Evolutionary conservation across 1,284 basidiomycete species (phyloP).

Genomic region (Mycena citricolor): DNA sequence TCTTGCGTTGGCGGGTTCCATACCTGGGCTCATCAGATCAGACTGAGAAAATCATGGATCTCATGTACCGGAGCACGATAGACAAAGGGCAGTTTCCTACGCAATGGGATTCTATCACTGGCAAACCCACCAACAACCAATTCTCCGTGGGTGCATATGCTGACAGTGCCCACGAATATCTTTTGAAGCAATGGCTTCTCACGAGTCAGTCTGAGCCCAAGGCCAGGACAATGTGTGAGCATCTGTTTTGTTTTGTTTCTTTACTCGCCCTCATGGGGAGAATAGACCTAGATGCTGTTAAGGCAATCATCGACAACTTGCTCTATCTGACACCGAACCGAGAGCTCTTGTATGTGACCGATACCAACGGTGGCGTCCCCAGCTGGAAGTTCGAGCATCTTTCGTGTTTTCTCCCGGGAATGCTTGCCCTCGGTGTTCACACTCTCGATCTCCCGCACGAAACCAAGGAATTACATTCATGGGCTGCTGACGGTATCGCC

Average conservation of each 20-base stretch:
- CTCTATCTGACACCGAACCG: constrained; percentile 63
- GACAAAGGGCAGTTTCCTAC: constrained; percentile 42
- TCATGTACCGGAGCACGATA: constrained; percentile 43
- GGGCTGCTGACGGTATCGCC: constrained; percentile 67
- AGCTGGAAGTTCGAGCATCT: constrained; percentile 67
- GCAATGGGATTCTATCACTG: constrained; percentile 40
- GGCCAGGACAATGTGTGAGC: constrained; percentile 23
- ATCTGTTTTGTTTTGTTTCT: background rate
- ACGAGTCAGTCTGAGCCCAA: constrained; percentile 21
- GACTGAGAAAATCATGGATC: constrained; percentile 48
- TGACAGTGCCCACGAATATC: constrained; percentile 48
- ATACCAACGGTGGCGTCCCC: constrained; percentile 39
- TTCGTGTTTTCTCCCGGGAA: constrained; percentile 72
- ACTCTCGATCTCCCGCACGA: constrained; percentile 44
- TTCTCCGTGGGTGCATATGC: constrained; percentile 39
- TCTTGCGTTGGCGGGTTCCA: background rate
- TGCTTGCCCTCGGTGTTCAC: constrained; percentile 67
- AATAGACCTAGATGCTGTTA: constrained; percentile 59
- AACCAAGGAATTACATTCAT: constrained; percentile 44
- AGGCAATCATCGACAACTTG: constrained; percentile 60
- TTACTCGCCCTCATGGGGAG: constrained; percentile 14
- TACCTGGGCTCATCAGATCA: constrained; percentile 12
- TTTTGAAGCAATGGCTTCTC: constrained; percentile 43
- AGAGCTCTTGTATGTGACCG: constrained; percentile 67
- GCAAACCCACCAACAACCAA: constrained; percentile 35